Conservation (phyloP, 345 rosid genomes). For the Gossypium longicalyx region DNA sequence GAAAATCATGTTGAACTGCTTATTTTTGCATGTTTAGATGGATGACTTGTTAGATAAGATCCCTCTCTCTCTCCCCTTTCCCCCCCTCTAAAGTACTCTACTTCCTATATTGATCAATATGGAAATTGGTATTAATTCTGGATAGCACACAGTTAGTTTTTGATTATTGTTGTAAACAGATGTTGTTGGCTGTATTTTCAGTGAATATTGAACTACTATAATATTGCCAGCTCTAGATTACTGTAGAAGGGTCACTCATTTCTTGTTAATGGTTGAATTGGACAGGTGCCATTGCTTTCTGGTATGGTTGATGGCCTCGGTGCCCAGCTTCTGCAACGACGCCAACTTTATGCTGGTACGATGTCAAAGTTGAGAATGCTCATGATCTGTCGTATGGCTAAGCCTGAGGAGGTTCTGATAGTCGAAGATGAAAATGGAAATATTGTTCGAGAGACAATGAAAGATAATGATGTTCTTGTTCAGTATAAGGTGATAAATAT, state of each 20-base stretch:
- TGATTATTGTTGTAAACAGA: background rate
- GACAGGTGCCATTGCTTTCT: slow-evolving; percentile 69
- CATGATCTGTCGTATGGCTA: slow-evolving; percentile 98
- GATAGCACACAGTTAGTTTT: background rate
- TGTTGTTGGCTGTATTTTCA: background rate
- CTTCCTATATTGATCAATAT: too few species aligned
- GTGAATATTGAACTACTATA: background rate
- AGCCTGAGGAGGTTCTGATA: slow-evolving; percentile 96
- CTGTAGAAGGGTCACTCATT: slow-evolving; percentile 5
- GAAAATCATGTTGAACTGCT: background rate
- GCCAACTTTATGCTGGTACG: slow-evolving; percentile 80
- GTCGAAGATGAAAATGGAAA: slow-evolving; percentile 99
- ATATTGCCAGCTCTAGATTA: background rate
- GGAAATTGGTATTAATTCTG: background rate
- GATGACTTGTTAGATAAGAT: background rate
- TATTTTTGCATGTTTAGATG: background rate
- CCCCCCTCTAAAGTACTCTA: too few species aligned
- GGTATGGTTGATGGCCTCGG: slow-evolving; percentile 86
- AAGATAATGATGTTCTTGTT: slow-evolving; percentile 98
- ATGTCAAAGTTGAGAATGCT: slow-evolving; percentile 91
- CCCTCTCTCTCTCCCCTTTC: too few species aligned
- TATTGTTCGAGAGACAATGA: slow-evolving; percentile 97
- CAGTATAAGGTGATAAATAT: slow-evolving; percentile 72
- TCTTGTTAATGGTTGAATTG: slow-evolving; percentile 18
- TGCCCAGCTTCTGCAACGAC: slow-evolving; percentile 67